phyloP scores from a whole-genome alignment of 2,329 filamentous ascomycete genomes.

The Lanzia echinophila region DNA sequence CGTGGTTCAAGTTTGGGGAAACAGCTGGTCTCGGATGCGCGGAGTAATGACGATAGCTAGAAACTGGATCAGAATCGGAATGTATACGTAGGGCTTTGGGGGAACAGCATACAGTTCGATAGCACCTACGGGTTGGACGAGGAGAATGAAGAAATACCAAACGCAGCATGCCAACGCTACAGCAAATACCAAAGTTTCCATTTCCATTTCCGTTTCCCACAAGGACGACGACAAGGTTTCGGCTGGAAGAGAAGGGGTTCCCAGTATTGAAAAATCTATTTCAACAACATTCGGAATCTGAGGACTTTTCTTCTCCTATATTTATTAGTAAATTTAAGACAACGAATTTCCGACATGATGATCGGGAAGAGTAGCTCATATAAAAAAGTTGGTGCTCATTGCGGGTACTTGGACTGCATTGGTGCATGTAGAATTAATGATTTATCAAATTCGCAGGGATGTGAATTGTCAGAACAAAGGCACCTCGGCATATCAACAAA shows the following conservation, averaged over 20 bases:
- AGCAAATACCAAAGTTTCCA: conserved; percentile 18
- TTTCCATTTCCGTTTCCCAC: conserved; percentile 14
- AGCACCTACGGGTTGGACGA: conserved; percentile 51
- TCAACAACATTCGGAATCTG: no score
- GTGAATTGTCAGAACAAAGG: no score
- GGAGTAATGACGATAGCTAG: conserved; percentile 49
- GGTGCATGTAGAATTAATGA: no score
- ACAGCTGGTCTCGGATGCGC: conserved; percentile 41
- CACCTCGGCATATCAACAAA: no score
- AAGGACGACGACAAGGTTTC: neutral
- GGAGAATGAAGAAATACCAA: conserved; percentile 47
- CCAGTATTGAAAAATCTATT: neutral
- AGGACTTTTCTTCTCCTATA: no score
- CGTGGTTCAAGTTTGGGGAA: conserved; percentile 42
- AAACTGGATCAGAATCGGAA: neutral
- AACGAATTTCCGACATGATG: no score
- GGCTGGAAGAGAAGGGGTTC: neutral
- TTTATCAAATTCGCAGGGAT: no score
- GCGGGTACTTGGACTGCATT: no score
- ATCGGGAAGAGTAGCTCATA: no score
- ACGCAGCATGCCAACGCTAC: conserved; percentile 43
- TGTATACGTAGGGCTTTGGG: neutral
- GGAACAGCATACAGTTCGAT: conserved; percentile 42
- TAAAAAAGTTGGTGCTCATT: no score
- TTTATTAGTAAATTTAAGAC: no score